Evolutionary conservation across 1,284 basidiomycete genomes (phyloP).

Genomic region (Rhodotorula sp.): DNA sequence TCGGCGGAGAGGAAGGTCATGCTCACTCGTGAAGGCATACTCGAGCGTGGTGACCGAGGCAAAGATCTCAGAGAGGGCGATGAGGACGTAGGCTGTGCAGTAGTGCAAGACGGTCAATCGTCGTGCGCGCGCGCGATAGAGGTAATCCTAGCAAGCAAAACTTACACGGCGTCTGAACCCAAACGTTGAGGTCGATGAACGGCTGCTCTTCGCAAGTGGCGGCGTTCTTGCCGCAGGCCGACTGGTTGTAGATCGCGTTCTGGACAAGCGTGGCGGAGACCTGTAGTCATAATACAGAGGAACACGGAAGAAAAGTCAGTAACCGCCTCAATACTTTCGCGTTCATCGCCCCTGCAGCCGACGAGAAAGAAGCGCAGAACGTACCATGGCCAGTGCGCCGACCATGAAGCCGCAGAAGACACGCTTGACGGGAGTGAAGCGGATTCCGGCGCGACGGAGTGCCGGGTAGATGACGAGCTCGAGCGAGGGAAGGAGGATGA

Average conservation of each 20-base stretch:
- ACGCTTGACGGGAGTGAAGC: slow-evolving; percentile 72
- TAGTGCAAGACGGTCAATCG: background rate
- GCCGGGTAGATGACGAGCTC: slow-evolving; percentile 63
- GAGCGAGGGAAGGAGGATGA: slow-evolving; percentile 48
- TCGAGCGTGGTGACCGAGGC: slow-evolving; percentile 76
- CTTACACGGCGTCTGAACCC: slow-evolving; percentile 55
- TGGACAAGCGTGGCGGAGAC: slow-evolving; percentile 62
- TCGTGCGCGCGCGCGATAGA: no score
- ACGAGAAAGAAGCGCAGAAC: background rate
- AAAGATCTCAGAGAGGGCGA: slow-evolving; percentile 64
- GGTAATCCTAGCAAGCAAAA: background rate
- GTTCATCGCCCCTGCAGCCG: no score
- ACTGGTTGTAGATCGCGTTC: slow-evolving; percentile 62
- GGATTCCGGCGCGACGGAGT: slow-evolving; percentile 62
- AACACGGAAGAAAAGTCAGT: no score
- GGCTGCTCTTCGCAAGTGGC: slow-evolving; percentile 56
- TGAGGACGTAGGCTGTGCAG: slow-evolving; percentile 41
- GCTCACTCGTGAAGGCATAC: slow-evolving; percentile 73
- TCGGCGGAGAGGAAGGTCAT: background rate
- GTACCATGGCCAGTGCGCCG: slow-evolving; percentile 56
- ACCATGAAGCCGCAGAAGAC: slow-evolving; percentile 73
- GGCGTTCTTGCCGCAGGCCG: slow-evolving; percentile 62
- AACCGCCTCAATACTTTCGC: no score
- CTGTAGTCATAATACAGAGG: no score
- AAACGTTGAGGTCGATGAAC: slow-evolving; percentile 62